Evolutionary conservation across 495 filamentous ascomycete species (phyloP).

Genomic region (Bathelium albidoporum): DNA sequence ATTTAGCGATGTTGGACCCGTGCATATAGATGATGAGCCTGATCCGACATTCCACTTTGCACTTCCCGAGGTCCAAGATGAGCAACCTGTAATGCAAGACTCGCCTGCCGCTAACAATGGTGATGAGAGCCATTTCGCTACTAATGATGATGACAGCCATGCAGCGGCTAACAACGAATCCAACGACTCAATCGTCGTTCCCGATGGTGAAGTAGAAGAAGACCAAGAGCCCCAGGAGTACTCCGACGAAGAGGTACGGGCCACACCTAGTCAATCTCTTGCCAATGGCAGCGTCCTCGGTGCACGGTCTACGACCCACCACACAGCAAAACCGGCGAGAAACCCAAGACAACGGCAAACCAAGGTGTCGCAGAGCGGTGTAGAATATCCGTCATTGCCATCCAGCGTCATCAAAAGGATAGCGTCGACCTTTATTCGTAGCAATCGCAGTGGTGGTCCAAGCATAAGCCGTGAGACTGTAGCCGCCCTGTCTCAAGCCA

Average conservation of each 20-base stretch:
- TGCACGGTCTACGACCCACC: background rate
- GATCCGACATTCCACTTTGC: background rate
- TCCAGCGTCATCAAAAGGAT: constrained; percentile 61
- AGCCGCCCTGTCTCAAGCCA: constrained; percentile 62
- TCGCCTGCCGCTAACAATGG: constrained; percentile 21
- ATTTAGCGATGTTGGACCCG: constrained; percentile 16
- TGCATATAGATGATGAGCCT: background rate
- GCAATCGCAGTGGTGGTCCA: constrained; percentile 46
- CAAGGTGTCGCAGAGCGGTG: constrained; percentile 60
- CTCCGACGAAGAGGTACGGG: background rate
- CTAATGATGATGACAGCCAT: constrained; percentile 4
- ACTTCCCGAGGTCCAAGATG: constrained; percentile 16
- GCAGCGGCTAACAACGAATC: too few relatives aligned
- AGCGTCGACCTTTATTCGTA: constrained; percentile 58
- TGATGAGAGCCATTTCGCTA: constrained; percentile 25
- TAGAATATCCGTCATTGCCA: constrained; percentile 65
- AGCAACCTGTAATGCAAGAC: constrained; percentile 18
- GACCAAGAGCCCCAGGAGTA: background rate
- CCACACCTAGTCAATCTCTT: background rate
- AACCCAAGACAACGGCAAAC: constrained; percentile 38
- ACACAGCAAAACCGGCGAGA: constrained; percentile 20
- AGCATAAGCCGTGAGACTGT: constrained; percentile 64
- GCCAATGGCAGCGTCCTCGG: background rate
- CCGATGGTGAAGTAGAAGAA: background rate
- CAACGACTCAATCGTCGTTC: too few relatives aligned